These are phyloP conservation scores for Pythium folliculosum DNA, from an alignment of 352 stramenopile species.

Conservation along the genomic window DNA sequence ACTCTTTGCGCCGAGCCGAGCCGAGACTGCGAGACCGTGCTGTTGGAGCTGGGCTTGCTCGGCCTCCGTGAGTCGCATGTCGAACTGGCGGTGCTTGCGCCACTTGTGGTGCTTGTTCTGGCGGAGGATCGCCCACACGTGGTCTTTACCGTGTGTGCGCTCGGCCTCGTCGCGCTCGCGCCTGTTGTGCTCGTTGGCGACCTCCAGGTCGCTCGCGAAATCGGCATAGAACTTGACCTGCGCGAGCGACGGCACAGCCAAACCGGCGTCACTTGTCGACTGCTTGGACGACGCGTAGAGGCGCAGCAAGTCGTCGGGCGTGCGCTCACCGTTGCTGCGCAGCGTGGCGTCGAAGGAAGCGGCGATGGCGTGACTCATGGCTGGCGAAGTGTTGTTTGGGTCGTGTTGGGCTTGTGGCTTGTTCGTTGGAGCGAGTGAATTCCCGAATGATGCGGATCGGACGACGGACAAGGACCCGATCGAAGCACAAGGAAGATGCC, in stretches of 20 bases:
- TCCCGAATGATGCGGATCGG: background rate
- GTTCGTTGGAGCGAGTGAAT: background rate
- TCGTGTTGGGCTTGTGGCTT: background rate
- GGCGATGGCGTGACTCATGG: background rate
- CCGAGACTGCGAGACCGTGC: constrained; percentile 18
- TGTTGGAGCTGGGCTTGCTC: constrained; percentile 12
- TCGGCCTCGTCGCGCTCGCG: background rate
- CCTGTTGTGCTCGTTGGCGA: background rate
- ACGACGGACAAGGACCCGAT: too few species aligned
- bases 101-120: constrained; percentile 11
- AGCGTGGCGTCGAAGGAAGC: background rate
- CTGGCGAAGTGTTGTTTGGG: too few species aligned
- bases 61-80: constrained; percentile 15
- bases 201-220: background rate
- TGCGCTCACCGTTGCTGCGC: background rate
- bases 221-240: constrained; percentile 19
- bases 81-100: constrained; percentile 16
- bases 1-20: constrained; percentile 17
- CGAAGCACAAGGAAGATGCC: too few species aligned
- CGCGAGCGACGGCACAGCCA: background rate
- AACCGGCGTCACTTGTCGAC: background rate
- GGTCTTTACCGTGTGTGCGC: background rate
- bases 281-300: background rate
- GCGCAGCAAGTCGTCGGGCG: background rate
- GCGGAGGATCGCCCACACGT: constrained; percentile 7